Evolutionary conservation across 805 yeast genomes (phyloP).

Genomic region (Saccharomyces eubayanus): DNA sequence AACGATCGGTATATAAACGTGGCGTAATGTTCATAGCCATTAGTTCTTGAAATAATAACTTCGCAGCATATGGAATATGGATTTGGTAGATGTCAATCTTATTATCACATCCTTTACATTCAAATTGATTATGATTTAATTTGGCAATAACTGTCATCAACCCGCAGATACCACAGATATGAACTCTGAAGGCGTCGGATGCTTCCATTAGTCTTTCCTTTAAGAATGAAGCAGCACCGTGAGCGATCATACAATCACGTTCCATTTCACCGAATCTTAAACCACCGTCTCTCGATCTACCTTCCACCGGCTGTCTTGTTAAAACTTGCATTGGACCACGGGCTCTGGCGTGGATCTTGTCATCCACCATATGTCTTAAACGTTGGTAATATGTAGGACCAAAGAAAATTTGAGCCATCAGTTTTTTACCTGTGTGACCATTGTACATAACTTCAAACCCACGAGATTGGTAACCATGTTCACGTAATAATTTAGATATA

Average conservation of each 20-base stretch:
- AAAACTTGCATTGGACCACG: slow-evolving; percentile 97
- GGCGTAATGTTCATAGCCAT: slow-evolving; percentile 99
- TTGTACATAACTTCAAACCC: slow-evolving; percentile 98
- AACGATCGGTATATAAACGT: slow-evolving; percentile 88
- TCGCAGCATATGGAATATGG: slow-evolving; percentile 97
- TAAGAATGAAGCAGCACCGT: slow-evolving; percentile 97
- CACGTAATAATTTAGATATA: slow-evolving; percentile 81
- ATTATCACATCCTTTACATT: slow-evolving; percentile 96
- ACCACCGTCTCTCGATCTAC: slow-evolving; percentile 99
- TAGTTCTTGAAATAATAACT: slow-evolving; percentile 93
- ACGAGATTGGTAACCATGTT: slow-evolving; percentile 94
- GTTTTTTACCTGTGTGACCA: slow-evolving; percentile 96
- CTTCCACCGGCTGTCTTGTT: slow-evolving; percentile 98
- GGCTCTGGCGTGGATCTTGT: slow-evolving; percentile 97
- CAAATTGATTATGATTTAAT: slow-evolving; percentile 93
- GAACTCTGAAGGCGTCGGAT: slow-evolving; percentile 97
- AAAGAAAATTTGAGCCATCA: slow-evolving; percentile 96
- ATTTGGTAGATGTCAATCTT: slow-evolving; percentile 97
- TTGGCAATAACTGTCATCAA: slow-evolving; percentile 97
- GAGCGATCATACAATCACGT: slow-evolving; percentile 99
- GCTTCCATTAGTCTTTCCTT: slow-evolving; percentile 98
- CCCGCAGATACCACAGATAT: slow-evolving; percentile 97
- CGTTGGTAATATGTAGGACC: slow-evolving; percentile 99
- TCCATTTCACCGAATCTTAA: slow-evolving; percentile 99
- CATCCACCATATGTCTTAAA: slow-evolving; percentile 98